phyloP scores from a whole-genome alignment of 257 asterid genomes.

The Cordia subcordata region DNA sequence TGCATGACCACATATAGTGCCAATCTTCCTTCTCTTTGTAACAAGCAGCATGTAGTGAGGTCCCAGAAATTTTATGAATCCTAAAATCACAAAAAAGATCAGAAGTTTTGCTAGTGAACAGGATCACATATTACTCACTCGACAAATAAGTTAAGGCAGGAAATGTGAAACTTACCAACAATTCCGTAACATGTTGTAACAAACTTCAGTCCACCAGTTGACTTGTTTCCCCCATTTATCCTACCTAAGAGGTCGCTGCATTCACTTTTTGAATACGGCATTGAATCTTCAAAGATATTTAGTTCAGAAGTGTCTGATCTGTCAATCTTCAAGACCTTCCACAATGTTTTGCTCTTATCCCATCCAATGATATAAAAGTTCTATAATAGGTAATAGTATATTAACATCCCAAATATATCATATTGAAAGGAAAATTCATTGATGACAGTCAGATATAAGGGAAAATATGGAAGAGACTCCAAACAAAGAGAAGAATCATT shows the following conservation, averaged over 20 bases:
- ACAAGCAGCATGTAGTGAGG: conserved; percentile 91
- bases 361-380: conserved; percentile 86
- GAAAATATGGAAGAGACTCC: no score
- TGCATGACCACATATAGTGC: conserved; percentile 88
- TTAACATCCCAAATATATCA: background rate
- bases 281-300: conserved; percentile 60
- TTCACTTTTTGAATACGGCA: conserved; percentile 61
- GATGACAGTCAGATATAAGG: background rate
- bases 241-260: conserved; percentile 64
- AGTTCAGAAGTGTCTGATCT: conserved; percentile 71
- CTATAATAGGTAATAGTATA: conserved; percentile 32
- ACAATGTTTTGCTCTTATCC: conserved; percentile 59
- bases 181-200: conserved; percentile 85
- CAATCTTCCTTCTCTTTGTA: conserved; percentile 76
- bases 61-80: conserved; percentile 85
- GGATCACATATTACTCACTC: background rate
- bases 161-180: conserved; percentile 51
- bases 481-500: background rate
- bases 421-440: background rate
- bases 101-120: conserved; percentile 9
- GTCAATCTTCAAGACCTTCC: conserved; percentile 82
- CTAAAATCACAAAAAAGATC: conserved; percentile 30
- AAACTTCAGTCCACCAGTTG: conserved; percentile 80
- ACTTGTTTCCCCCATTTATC: conserved; percentile 75
- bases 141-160: conserved; percentile 1